Conservation (phyloP, 768 basidiomycete species). For the Mycena rebaudengoi region DNA sequence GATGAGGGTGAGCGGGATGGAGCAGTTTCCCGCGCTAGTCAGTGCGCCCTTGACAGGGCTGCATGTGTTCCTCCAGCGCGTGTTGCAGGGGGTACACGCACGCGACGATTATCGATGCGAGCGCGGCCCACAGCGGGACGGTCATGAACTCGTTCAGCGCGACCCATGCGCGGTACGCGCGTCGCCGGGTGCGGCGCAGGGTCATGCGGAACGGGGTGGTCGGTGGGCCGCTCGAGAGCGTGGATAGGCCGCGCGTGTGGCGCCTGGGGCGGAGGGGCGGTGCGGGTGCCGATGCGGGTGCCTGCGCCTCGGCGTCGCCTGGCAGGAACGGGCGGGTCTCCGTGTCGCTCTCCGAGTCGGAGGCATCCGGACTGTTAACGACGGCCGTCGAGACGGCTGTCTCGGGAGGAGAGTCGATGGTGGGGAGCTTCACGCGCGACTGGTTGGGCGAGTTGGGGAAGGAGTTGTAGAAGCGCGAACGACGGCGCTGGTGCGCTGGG, state of each 20-base stretch:
- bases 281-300: no score
- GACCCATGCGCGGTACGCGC: slow-evolving; percentile 41
- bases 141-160: slow-evolving; percentile 83
- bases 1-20: slow-evolving; percentile 88
- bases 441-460: slow-evolving; percentile 69
- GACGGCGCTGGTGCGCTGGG: slow-evolving; percentile 33
- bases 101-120: slow-evolving; percentile 80
- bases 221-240: no score
- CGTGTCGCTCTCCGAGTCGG: slow-evolving; percentile 37
- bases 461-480: slow-evolving; percentile 65
- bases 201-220: no score
- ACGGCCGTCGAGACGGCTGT: slow-evolving; percentile 28
- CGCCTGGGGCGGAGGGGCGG: no score
- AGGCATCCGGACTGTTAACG: slow-evolving; percentile 24
- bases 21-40: slow-evolving; percentile 73
- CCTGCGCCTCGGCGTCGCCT: slow-evolving; percentile 4
- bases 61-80: slow-evolving; percentile 67
- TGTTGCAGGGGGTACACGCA: slow-evolving; percentile 80
- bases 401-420: slow-evolving; percentile 28
- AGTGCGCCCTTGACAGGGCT: slow-evolving; percentile 76
- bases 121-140: slow-evolving; percentile 83
- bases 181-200: slow-evolving; percentile 34
- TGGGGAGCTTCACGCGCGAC: slow-evolving; percentile 43
- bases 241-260: no score
- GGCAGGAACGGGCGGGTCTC: slow-evolving; percentile 24